phyloP scores from a whole-genome alignment of 1,284 basidiomycete species.

The Rhodotorula sp. region DNA sequence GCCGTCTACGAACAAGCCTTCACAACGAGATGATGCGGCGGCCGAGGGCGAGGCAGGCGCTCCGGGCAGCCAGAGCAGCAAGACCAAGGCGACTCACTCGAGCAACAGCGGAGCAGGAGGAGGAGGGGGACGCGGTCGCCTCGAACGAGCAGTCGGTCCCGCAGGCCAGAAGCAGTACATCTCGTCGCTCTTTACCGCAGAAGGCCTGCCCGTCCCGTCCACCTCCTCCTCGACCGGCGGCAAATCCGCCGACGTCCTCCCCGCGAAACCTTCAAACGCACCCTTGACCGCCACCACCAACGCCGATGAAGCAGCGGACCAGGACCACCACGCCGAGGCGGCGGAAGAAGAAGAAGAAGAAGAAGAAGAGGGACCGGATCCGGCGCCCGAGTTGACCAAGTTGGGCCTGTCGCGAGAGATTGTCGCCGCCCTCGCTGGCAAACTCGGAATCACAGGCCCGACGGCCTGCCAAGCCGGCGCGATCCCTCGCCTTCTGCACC shows the following conservation, averaged over 20 bases:
- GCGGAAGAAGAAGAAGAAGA: conserved; percentile 1
- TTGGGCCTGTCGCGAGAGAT: conserved; percentile 79
- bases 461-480: conserved; percentile 86
- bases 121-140: background rate
- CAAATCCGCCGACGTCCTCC: conserved; percentile 16
- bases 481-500: conserved; percentile 66
- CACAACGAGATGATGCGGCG: background rate
- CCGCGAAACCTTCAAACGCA: conserved; percentile 56
- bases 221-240: background rate
- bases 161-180: conserved; percentile 64
- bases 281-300: conserved; percentile 63
- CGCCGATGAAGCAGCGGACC: conserved; percentile 37
- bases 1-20: background rate
- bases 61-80: background rate
- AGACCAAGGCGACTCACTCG: background rate
- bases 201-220: conserved; percentile 34
- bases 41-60: conserved; percentile 1
- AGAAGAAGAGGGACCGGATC: conserved; percentile 11
- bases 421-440: conserved; percentile 68
- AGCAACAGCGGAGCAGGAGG: background rate
- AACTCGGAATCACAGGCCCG: conserved; percentile 80
- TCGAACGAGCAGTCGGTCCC: conserved; percentile 24
- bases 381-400: conserved; percentile 33
- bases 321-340: conserved; percentile 49
- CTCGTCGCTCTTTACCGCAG: conserved; percentile 82